A percentile compares a stretch with the other conserved stretches of the same genome.
These are phyloP conservation scores for Candida ulmi DNA, from an alignment of 805 yeast species.

Conservation along the genomic window DNA sequence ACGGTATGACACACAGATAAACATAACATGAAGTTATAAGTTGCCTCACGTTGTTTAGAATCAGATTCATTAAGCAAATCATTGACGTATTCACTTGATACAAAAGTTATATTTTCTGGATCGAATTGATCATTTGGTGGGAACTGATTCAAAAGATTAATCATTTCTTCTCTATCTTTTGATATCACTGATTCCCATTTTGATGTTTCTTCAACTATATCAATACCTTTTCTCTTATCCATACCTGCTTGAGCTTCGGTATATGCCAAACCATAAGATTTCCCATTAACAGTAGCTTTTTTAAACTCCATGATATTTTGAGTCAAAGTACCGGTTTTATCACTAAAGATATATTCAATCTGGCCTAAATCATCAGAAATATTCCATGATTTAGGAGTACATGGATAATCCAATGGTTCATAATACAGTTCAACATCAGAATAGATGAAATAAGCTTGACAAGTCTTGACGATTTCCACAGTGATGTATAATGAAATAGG, in stretches of 20 bases:
- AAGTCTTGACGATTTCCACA: constrained; percentile 75
- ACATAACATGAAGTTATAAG: constrained; percentile 68
- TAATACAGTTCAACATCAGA: constrained; percentile 72
- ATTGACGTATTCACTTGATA: constrained; percentile 56
- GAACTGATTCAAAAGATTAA: constrained; percentile 31
- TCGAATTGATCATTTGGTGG: constrained; percentile 35
- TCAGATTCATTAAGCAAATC: constrained; percentile 46
- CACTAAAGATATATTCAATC: constrained; percentile 79
- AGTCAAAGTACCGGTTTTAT: constrained; percentile 79
- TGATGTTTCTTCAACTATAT: constrained; percentile 53
- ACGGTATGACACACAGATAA: constrained; percentile 77
- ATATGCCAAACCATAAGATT: constrained; percentile 70
- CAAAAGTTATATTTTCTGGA: constrained; percentile 59
- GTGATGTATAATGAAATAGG: constrained; percentile 82
- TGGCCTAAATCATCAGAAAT: constrained; percentile 85
- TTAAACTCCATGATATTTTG: constrained; percentile 85
- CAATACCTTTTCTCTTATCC: constrained; percentile 68
- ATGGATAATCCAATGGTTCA: constrained; percentile 65
- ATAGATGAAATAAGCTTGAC: constrained; percentile 75
- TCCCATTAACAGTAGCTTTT: constrained; percentile 71
- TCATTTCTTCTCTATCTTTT: constrained; percentile 55
- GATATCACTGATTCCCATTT: constrained; percentile 46
- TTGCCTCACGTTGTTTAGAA: constrained; percentile 44
- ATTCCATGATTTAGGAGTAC: constrained; percentile 81
- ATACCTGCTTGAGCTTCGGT: constrained; percentile 80